Percentiles rank a stretch among this genome's conserved stretches.
Evolutionary conservation across 768 basidiomycete species (phyloP).

Genomic region (Megacollybia marginata): DNA sequence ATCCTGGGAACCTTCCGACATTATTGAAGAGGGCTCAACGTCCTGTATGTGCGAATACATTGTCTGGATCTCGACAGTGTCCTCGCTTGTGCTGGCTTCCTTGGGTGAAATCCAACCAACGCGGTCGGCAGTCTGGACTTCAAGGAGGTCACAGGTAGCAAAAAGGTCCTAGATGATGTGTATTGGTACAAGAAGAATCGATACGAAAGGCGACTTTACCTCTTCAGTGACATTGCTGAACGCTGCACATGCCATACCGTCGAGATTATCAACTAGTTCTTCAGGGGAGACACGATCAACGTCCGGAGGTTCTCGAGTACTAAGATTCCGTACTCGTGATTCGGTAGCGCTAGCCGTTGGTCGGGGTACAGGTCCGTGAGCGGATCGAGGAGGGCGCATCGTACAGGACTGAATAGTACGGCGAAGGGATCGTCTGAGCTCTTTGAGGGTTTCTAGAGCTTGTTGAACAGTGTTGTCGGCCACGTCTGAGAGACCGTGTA

Average conservation of each 20-base stretch:
- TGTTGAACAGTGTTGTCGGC: conserved; percentile 37
- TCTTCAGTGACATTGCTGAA: conserved; percentile 75
- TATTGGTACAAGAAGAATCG: conserved; percentile 5
- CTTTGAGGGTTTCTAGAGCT: conserved; percentile 37
- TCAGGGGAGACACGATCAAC: conserved; percentile 58
- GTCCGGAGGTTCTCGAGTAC: conserved; percentile 47
- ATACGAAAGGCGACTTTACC: conserved; percentile 26
- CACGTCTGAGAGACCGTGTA: conserved; percentile 33
- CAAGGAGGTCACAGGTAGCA: conserved; percentile 68
- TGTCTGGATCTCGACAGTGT: conserved; percentile 71
- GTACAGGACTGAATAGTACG: conserved; percentile 47
- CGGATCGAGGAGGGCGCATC: conserved; percentile 44
- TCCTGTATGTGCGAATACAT: conserved; percentile 70
- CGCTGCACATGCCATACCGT: conserved; percentile 68
- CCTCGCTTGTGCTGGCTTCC: conserved; percentile 47
- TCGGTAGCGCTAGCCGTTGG: conserved; percentile 1
- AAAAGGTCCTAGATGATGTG: conserved; percentile 56
- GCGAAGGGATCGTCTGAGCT: conserved; percentile 33
- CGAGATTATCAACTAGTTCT: conserved; percentile 70
- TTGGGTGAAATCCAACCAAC: conserved; percentile 69
- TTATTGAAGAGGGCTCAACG: conserved; percentile 63
- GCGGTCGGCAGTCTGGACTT: conserved; percentile 73
- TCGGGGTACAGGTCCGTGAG: background rate
- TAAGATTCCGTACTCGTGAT: conserved; percentile 27
- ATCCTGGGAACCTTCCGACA: conserved; percentile 66